Percentiles rank a stretch among this genome's conserved stretches.
Evolutionary conservation across 2,329 filamentous ascomycete genomes (phyloP).

Genomic region (Hirsutella thompsonii): DNA sequence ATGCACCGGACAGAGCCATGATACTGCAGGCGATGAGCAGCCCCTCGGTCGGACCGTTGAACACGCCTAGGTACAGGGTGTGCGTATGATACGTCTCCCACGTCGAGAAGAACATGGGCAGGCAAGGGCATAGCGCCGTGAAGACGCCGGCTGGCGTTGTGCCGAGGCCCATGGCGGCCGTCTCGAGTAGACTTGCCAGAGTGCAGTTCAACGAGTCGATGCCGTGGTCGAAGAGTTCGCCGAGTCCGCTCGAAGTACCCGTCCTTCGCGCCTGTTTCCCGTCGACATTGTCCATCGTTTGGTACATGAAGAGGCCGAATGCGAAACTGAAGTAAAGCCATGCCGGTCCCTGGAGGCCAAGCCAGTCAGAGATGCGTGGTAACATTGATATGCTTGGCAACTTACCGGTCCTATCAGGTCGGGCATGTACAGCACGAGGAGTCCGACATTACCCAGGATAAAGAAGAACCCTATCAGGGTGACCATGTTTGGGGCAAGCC

Average conservation of each 20-base stretch:
- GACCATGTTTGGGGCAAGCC: slow-evolving; percentile 96
- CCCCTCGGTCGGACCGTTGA: slow-evolving; percentile 96
- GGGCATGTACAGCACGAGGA: slow-evolving; percentile 69
- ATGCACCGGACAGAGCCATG: slow-evolving; percentile 80
- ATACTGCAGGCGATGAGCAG: slow-evolving; percentile 75
- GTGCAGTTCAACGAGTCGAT: slow-evolving; percentile 98
- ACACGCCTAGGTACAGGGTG: slow-evolving; percentile 86
- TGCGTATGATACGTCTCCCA: slow-evolving; percentile 99
- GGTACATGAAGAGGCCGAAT: slow-evolving; percentile 94
- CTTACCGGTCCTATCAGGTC: slow-evolving; percentile 81
- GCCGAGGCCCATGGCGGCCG: slow-evolving; percentile 84
- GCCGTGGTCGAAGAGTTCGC: slow-evolving; percentile 96
- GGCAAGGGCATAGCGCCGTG: slow-evolving; percentile 77
- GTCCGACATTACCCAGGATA: slow-evolving; percentile 70
- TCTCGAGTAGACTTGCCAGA: slow-evolving; percentile 78
- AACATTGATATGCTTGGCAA: slow-evolving; percentile 4
- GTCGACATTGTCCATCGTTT: slow-evolving; percentile 98
- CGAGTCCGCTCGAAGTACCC: slow-evolving; percentile 85
- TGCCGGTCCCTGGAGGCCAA: slow-evolving; percentile 50
- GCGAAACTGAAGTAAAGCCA: slow-evolving; percentile 97
- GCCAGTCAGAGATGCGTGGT: background rate
- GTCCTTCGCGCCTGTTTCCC: slow-evolving; percentile 94
- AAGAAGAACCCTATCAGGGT: slow-evolving; percentile 91
- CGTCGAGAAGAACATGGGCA: slow-evolving; percentile 99
- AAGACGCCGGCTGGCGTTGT: slow-evolving; percentile 76